These are phyloP conservation scores for Herpetomonas samuelpessoai DNA, from an alignment of 208 protist species.

Conservation along the genomic window DNA sequence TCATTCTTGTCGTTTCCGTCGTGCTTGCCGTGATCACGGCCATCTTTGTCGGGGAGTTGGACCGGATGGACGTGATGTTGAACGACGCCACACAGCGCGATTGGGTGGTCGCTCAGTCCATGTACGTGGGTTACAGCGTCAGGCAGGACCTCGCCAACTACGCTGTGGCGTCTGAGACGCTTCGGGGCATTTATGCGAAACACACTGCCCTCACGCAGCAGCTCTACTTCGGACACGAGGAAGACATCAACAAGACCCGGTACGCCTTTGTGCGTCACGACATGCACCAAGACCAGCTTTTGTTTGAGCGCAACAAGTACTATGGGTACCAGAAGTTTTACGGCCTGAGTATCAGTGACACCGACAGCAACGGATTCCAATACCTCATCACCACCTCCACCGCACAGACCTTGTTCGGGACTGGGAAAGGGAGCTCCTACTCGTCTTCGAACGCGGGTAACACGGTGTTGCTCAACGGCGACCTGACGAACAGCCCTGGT, in stretches of 20 bases:
- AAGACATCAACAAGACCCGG: neutral
- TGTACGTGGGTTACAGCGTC: neutral
- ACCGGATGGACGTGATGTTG: conserved; percentile 2
- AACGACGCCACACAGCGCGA: conserved; percentile 9
- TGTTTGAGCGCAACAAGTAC: conserved; percentile 19
- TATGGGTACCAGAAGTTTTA: conserved; percentile 9
- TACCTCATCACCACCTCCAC: neutral
- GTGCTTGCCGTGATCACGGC: neutral
- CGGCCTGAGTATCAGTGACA: neutral
- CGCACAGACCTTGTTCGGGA: neutral
- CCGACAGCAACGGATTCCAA: conserved; percentile 2
- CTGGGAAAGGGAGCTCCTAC: neutral
- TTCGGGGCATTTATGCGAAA: neutral
- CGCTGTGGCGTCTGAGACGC: neutral
- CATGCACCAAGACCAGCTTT: conserved; percentile 10
- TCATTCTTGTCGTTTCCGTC: neutral
- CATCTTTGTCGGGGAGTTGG: neutral
- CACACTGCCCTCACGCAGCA: neutral
- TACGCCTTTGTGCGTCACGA: conserved; percentile 12
- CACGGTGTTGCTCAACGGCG: neutral
- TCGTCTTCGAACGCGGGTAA: neutral
- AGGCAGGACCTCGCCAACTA: neutral
- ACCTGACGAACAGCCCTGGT: neutral
- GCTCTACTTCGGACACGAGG: neutral
- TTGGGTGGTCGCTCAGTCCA: conserved; percentile 16